phyloP scores from a whole-genome alignment of 1,284 basidiomycete genomes.

The Cutaneotrichosporon sp. region DNA sequence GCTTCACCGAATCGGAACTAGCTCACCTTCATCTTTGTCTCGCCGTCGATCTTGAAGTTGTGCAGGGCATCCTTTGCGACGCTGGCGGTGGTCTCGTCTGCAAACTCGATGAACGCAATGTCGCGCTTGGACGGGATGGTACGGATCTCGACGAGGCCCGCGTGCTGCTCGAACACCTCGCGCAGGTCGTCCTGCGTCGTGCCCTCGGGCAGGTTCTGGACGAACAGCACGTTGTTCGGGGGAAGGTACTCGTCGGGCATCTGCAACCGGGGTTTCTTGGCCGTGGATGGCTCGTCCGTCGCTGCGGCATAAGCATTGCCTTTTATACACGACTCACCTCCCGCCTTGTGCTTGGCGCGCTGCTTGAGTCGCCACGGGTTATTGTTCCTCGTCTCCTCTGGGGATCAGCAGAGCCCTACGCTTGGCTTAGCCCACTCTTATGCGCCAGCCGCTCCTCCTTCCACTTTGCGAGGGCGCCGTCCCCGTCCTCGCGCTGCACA shows the following conservation, averaged over 20 bases:
- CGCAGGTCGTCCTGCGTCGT: constrained; percentile 82
- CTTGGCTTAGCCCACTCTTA: constrained; percentile 66
- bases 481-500: constrained; percentile 64
- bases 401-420: neutral
- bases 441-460: constrained; percentile 66
- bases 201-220: constrained; percentile 88
- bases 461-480: constrained; percentile 64
- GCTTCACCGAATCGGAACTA: neutral
- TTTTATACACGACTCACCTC: constrained; percentile 32
- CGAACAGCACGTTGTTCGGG: constrained; percentile 96
- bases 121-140: constrained; percentile 92
- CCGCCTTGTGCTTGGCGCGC: constrained; percentile 67
- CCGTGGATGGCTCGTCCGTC: constrained; percentile 8
- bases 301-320: neutral
- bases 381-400: constrained; percentile 71
- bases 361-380: constrained; percentile 83
- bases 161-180: constrained; percentile 84
- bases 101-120: constrained; percentile 92
- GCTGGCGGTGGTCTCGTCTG: constrained; percentile 81
- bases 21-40: constrained; percentile 15
- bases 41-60: constrained; percentile 80
- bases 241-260: constrained; percentile 99
- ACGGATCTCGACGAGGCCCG: constrained; percentile 88
- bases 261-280: constrained; percentile 62
- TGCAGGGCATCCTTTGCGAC: constrained; percentile 89